phyloP scores from a whole-genome alignment of 805 yeast genomes.

The Suhomyces emberorum region DNA sequence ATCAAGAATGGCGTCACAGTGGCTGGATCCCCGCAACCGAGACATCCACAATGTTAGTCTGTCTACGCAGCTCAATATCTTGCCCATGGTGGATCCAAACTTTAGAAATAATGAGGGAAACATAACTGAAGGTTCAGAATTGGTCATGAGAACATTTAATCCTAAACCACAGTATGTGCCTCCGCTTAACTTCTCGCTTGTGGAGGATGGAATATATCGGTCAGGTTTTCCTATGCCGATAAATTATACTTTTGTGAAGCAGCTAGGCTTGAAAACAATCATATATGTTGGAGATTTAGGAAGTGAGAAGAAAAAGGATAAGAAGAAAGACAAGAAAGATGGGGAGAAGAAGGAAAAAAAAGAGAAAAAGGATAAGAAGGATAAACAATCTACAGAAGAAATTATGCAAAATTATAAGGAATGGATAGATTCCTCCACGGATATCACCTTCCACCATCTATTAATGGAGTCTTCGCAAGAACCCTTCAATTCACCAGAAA shows the following conservation, averaged over 20 bases:
- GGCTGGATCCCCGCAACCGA: constrained; percentile 1
- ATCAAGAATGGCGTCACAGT: neutral
- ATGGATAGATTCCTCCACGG: constrained; percentile 54
- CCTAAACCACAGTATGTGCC: constrained; percentile 54
- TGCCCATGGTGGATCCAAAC: constrained; percentile 10
- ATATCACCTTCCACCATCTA: constrained; percentile 56
- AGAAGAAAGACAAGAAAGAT: constrained; percentile 9
- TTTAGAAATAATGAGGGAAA: neutral
- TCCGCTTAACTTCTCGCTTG: constrained; percentile 86
- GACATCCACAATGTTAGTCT: constrained; percentile 10
- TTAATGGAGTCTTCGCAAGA: constrained; percentile 73
- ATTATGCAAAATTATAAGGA: constrained; percentile 54
- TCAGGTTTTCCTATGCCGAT: constrained; percentile 92
- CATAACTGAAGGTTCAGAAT: neutral
- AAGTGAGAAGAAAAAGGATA: constrained; percentile 18
- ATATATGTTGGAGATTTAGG: constrained; percentile 73
- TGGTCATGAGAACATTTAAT: constrained; percentile 3
- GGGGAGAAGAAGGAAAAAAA: constrained; percentile 10
- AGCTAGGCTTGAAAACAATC: constrained; percentile 70
- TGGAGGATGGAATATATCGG: constrained; percentile 82
- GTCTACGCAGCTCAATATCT: constrained; percentile 7
- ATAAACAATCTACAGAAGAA: constrained; percentile 51
- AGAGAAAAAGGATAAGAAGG: constrained; percentile 20
- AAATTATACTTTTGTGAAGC: constrained; percentile 75
- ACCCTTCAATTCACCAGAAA: constrained; percentile 60